phyloP scores from a whole-genome alignment of 495 filamentous ascomycete genomes.

The Sordaria brevicollis region DNA sequence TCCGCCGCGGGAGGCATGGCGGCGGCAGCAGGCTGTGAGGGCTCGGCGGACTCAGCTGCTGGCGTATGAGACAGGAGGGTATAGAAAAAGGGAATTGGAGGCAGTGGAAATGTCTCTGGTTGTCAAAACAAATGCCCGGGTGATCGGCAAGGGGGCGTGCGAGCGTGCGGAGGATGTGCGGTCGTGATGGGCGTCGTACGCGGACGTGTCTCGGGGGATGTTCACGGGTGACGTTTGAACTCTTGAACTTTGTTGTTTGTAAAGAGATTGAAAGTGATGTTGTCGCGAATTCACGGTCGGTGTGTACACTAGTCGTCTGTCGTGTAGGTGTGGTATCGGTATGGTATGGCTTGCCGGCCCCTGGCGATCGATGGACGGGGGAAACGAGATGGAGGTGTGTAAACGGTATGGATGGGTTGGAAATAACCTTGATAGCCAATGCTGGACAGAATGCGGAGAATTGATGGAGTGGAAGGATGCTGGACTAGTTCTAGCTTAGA shows the following conservation, averaged over 20 bases:
- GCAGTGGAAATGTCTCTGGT: background rate
- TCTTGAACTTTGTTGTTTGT: background rate
- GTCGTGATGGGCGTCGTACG: background rate
- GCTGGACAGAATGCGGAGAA: background rate
- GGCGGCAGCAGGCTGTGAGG: background rate
- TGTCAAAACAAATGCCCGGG: background rate
- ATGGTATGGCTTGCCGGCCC: too few species aligned
- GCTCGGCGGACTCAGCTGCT: background rate
- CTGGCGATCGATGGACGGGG: background rate
- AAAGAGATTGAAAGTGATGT: background rate
- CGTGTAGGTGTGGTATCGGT: background rate
- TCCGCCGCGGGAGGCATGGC: slow-evolving; percentile 10
- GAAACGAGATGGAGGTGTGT: background rate
- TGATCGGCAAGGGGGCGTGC: background rate
- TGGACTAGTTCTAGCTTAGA: background rate
- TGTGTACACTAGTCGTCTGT: background rate
- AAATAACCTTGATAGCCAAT: background rate
- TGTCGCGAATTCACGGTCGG: background rate
- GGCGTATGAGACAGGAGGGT: background rate
- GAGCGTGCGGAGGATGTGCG: background rate
- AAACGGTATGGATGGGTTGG: background rate
- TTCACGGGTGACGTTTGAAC: background rate
- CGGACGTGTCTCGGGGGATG: background rate
- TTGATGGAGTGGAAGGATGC: background rate
- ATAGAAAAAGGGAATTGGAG: background rate